phyloP scores from a whole-genome alignment of 2,329 filamentous ascomycete species.

The Epichloe brachyelytri region DNA sequence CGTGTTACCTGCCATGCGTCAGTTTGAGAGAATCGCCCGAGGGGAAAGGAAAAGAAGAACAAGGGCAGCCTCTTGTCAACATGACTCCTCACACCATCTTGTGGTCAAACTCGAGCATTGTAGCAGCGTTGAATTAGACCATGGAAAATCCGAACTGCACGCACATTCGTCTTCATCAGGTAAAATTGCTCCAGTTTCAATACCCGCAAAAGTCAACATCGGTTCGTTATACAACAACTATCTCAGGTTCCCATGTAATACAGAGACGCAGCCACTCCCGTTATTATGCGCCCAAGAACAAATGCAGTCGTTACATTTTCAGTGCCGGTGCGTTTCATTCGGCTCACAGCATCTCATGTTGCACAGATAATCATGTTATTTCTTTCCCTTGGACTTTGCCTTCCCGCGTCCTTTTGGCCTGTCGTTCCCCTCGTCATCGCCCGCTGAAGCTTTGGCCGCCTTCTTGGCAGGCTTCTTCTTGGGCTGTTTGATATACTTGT shows the following conservation, averaged over 20 bases:
- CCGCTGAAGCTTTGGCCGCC: slow-evolving; percentile 33
- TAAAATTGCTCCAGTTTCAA: not conserved
- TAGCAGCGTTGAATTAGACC: too few relatives aligned
- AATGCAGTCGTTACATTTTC: not conserved
- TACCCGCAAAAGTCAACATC: not conserved
- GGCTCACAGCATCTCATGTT: not conserved
- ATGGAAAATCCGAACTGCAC: too few relatives aligned
- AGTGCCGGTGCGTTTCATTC: not conserved
- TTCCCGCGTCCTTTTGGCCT: slow-evolving; percentile 37
- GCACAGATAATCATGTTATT: slow-evolving; percentile 10
- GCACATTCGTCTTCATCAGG: not conserved
- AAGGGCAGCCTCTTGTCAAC: not conserved
- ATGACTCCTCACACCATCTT: too few relatives aligned
- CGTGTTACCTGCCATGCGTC: not conserved
- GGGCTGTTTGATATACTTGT: slow-evolving; percentile 90
- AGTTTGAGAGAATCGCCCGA: not conserved
- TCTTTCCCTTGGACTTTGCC: slow-evolving; percentile 35
- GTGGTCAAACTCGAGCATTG: too few relatives aligned
- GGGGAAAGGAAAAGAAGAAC: not conserved
- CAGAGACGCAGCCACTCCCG: not conserved
- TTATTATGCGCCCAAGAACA: not conserved
- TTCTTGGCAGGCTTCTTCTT: slow-evolving; percentile 51
- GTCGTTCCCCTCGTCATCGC: slow-evolving; percentile 37
- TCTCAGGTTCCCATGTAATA: not conserved
- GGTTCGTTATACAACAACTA: not conserved